Conservation (phyloP, 495 filamentous ascomycete genomes). For the Tuber aestivum region DNA sequence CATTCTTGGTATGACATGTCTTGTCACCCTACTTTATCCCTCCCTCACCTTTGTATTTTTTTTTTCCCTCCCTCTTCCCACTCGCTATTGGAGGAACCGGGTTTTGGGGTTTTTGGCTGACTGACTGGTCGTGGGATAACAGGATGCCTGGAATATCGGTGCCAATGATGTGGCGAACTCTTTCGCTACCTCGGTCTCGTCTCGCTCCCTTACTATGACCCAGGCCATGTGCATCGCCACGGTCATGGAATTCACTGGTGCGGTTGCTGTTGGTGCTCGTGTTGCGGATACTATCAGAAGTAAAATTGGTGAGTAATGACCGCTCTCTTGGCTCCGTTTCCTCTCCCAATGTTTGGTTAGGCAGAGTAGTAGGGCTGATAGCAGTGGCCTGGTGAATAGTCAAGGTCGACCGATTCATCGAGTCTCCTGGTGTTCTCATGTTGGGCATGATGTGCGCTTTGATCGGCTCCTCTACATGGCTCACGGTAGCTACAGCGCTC, state of each 20-base stretch:
- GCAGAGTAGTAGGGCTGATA: not conserved
- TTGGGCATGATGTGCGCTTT: slow-evolving; percentile 60
- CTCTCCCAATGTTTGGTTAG: not conserved
- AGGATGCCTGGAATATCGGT: slow-evolving; percentile 45
- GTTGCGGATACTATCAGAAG: slow-evolving; percentile 63
- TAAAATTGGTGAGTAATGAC: slow-evolving; percentile 48
- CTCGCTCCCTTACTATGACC: slow-evolving; percentile 58
- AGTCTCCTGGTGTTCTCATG: slow-evolving; percentile 54
- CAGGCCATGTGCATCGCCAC: slow-evolving; percentile 64
- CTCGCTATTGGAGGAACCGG: not conserved
- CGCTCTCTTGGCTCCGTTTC: not conserved
- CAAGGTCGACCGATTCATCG: slow-evolving; percentile 49
- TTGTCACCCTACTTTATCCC: not conserved
- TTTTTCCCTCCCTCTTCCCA: not conserved
- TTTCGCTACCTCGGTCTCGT: slow-evolving; percentile 65
- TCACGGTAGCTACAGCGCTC: slow-evolving; percentile 53
- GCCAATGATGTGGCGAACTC: slow-evolving; percentile 74
- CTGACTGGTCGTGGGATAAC: slow-evolving; percentile 26
- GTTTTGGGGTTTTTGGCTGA: no score
- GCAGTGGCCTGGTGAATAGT: slow-evolving; percentile 41
- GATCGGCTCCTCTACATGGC: slow-evolving; percentile 54
- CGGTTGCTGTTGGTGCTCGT: slow-evolving; percentile 58
- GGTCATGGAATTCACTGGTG: slow-evolving; percentile 62
- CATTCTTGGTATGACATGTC: slow-evolving; percentile 51
- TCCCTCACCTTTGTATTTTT: slow-evolving; percentile 12